phyloP scores from a whole-genome alignment of 1,284 basidiomycete species.

The Ganoderma sinense region DNA sequence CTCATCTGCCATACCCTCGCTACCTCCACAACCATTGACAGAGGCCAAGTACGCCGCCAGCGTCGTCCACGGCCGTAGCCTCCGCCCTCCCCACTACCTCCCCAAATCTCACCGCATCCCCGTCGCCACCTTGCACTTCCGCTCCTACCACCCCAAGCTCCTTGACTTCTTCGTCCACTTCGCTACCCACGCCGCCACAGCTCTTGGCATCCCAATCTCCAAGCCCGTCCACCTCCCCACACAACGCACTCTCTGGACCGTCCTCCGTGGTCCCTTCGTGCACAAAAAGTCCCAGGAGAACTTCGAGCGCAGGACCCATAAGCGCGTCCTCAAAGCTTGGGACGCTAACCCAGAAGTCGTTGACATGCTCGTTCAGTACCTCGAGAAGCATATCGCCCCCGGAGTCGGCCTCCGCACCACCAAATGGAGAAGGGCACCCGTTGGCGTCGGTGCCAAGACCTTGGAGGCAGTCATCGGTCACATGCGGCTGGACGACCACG shows the following conservation, averaged over 20 bases:
- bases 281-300: constrained; percentile 98
- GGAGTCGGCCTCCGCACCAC: constrained; percentile 90
- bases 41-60: constrained; percentile 43
- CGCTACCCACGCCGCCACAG: constrained; percentile 82
- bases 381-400: constrained; percentile 79
- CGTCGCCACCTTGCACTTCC: constrained; percentile 86
- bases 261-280: constrained; percentile 86
- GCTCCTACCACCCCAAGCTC: constrained; percentile 73
- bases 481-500: constrained; percentile 32
- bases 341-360: constrained; percentile 87
- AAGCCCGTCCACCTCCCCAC: constrained; percentile 78
- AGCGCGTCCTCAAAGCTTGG: constrained; percentile 89
- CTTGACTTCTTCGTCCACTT: constrained; percentile 90
- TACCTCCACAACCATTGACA: constrained; percentile 7
- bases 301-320: constrained; percentile 88
- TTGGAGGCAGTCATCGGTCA: constrained; percentile 46
- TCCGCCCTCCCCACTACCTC: constrained; percentile 61
- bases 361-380: constrained; percentile 84
- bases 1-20: constrained; percentile 9
- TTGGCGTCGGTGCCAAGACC: constrained; percentile 66
- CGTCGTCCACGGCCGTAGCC: constrained; percentile 64
- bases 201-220: constrained; percentile 86
- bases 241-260: constrained; percentile 86
- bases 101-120: constrained; percentile 78
- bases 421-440: constrained; percentile 76